Evolutionary conservation across 2,329 filamentous ascomycete species (phyloP).

Genomic region (Cladophialophora yegresii): DNA sequence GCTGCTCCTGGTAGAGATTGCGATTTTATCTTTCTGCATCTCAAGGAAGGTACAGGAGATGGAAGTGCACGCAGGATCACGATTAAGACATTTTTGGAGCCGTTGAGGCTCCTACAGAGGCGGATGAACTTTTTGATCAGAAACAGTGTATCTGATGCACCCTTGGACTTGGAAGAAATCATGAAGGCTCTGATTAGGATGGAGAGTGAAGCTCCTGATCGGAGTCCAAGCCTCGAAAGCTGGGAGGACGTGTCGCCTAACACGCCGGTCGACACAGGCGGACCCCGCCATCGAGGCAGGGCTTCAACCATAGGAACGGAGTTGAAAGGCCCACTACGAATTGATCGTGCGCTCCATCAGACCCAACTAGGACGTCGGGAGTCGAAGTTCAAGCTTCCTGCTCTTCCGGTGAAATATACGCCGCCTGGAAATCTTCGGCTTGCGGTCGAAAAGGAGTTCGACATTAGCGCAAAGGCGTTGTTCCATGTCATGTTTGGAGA

Average conservation of each 20-base stretch:
- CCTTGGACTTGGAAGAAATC: slow-evolving; percentile 67
- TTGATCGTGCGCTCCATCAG: slow-evolving; percentile 62
- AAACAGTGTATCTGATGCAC: slow-evolving; percentile 72
- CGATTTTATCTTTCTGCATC: slow-evolving; percentile 87
- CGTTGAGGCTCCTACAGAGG: slow-evolving; percentile 76
- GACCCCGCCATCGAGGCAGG: slow-evolving; percentile 40
- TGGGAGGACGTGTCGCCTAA: slow-evolving; percentile 79
- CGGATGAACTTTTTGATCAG: slow-evolving; percentile 84
- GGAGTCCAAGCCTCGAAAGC: slow-evolving; percentile 77
- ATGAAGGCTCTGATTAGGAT: slow-evolving; percentile 73
- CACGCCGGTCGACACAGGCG: slow-evolving; percentile 62
- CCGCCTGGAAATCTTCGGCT: slow-evolving; percentile 77
- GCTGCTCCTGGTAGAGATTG: slow-evolving; percentile 86
- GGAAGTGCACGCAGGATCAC: slow-evolving; percentile 72
- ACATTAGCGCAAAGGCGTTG: slow-evolving; percentile 87
- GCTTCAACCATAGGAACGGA: slow-evolving; percentile 42
- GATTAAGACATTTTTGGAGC: slow-evolving; percentile 90
- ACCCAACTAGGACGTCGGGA: slow-evolving; percentile 40
- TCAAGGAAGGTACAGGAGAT: slow-evolving; percentile 64
- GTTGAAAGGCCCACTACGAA: slow-evolving; percentile 59
- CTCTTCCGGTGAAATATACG: slow-evolving; percentile 77
- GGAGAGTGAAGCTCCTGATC: slow-evolving; percentile 62
- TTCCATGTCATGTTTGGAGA: slow-evolving; percentile 98
- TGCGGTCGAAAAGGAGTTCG: slow-evolving; percentile 78
- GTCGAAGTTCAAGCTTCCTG: slow-evolving; percentile 78